Evolutionary conservation across 441 rosid species (phyloP).

Genomic region (Mallotus japonicus): DNA sequence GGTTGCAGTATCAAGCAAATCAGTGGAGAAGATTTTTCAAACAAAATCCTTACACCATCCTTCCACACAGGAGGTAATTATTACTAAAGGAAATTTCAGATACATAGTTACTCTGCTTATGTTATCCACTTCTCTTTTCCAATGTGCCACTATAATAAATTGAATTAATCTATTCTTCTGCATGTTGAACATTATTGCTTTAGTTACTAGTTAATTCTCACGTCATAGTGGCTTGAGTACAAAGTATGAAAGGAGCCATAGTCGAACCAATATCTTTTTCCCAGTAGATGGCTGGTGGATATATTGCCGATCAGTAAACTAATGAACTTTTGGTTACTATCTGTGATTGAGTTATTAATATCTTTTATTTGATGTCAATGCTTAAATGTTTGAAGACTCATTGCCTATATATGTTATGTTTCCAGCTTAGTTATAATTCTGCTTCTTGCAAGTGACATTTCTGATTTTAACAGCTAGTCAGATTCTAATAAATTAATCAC

Average conservation of each 20-base stretch:
- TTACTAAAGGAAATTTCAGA: neutral
- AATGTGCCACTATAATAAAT: neutral
- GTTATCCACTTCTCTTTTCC: neutral
- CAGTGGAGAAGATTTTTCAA: constrained; percentile 13
- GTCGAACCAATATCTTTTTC: neutral
- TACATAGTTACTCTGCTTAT: neutral
- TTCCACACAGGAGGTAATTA: constrained; percentile 14
- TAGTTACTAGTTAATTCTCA: neutral
- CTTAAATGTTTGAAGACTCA: neutral
- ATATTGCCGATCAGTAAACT: too few relatives aligned
- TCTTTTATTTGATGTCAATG: neutral
- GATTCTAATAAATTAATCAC: neutral
- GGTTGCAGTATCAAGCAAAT: constrained; percentile 1
- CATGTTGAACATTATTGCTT: neutral
- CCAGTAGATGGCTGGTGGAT: neutral
- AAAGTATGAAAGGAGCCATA: neutral
- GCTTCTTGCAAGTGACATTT: constrained; percentile 9
- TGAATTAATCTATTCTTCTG: neutral
- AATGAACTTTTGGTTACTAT: too few relatives aligned
- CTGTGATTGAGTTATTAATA: too few relatives aligned
- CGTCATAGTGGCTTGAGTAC: neutral
- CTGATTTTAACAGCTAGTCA: neutral
- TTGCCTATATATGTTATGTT: neutral
- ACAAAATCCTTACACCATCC: constrained; percentile 7
- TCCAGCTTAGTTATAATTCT: constrained; percentile 5